A percentile compares a stretch with the other conserved stretches of the same genome.
Conservation (phyloP, 2,329 filamentous ascomycete genomes). For the Orbilia quercus region DNA sequence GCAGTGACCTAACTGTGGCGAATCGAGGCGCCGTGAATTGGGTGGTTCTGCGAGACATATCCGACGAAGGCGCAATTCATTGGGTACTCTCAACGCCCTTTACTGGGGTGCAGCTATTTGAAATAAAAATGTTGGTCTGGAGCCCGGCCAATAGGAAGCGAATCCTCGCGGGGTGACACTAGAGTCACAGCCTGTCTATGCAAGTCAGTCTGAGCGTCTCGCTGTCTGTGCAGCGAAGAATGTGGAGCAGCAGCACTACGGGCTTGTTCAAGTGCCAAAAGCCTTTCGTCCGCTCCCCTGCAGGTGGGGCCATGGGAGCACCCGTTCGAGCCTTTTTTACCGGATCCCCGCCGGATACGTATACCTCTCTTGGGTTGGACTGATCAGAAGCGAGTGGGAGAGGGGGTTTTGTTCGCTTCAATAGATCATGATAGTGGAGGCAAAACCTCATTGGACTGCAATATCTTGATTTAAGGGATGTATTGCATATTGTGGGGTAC, state of each 20-base stretch:
- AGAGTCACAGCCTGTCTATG: conserved; percentile 1
- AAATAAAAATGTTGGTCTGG: conserved; percentile 22
- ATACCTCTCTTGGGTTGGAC: conserved; percentile 46
- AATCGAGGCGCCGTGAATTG: conserved; percentile 30
- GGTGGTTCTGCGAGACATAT: conserved; percentile 51
- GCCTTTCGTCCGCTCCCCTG: conserved; percentile 31
- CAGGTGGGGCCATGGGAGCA: conserved; percentile 51
- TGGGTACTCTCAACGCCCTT: conserved; percentile 8
- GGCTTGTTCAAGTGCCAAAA: conserved; percentile 28
- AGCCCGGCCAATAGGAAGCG: conserved; percentile 27
- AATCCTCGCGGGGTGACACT: conserved; percentile 18
- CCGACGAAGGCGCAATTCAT: conserved; percentile 39
- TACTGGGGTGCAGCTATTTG: conserved; percentile 18
- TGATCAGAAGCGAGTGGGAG: conserved; percentile 7
- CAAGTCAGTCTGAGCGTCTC: conserved; percentile 29
- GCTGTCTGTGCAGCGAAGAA: conserved; percentile 37
- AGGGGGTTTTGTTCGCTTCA: too few relatives aligned
- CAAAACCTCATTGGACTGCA: background rate
- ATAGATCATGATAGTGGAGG: conserved; percentile 18
- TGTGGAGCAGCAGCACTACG: conserved; percentile 33
- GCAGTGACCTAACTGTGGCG: conserved; percentile 45
- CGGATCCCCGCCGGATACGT: conserved; percentile 50
- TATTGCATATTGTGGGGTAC: too few relatives aligned
- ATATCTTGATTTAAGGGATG: conserved; percentile 19
- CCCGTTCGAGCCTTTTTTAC: conserved; percentile 51